phyloP scores from a whole-genome alignment of 257 asterid genomes.

The Nicotiana noctiflora region DNA sequence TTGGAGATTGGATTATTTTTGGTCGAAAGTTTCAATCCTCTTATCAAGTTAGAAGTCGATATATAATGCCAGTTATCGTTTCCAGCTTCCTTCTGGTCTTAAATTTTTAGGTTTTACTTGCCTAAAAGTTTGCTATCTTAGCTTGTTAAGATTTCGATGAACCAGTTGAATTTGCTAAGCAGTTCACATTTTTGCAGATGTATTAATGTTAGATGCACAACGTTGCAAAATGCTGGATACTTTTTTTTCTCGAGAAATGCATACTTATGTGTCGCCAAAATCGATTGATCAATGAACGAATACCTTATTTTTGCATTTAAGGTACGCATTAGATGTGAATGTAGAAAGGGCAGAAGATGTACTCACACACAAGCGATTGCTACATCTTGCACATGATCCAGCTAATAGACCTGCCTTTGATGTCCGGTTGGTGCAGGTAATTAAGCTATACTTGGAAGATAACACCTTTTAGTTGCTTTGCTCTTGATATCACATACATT shows the following conservation, averaged over 20 bases:
- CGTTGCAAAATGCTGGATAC: not conserved
- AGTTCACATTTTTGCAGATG: not conserved
- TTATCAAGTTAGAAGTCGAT: constrained; percentile 22
- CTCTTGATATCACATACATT: not conserved
- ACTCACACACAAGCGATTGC: constrained; percentile 72
- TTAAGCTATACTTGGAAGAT: not conserved
- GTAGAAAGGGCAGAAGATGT: constrained; percentile 96
- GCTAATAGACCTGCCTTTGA: constrained; percentile 86
- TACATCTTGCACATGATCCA: constrained; percentile 83
- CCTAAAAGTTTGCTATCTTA: not conserved
- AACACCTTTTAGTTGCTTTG: not conserved
- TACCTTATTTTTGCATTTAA: constrained; percentile 27
- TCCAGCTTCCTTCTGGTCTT: not conserved
- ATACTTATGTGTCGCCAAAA: not conserved
- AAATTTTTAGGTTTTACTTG: too few species aligned
- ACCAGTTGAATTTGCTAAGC: not conserved
- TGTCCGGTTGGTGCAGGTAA: constrained; percentile 94
- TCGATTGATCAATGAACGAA: constrained; percentile 14
- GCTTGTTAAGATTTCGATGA: not conserved
- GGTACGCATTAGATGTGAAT: constrained; percentile 96
- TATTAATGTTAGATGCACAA: not conserved
- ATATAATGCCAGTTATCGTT: not conserved
- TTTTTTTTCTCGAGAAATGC: not conserved
- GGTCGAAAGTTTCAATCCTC: not conserved
- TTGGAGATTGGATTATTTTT: not conserved